Evolutionary conservation across 164 flowering plant species (phyloP).

Genomic region (Aristolochia contorta): DNA sequence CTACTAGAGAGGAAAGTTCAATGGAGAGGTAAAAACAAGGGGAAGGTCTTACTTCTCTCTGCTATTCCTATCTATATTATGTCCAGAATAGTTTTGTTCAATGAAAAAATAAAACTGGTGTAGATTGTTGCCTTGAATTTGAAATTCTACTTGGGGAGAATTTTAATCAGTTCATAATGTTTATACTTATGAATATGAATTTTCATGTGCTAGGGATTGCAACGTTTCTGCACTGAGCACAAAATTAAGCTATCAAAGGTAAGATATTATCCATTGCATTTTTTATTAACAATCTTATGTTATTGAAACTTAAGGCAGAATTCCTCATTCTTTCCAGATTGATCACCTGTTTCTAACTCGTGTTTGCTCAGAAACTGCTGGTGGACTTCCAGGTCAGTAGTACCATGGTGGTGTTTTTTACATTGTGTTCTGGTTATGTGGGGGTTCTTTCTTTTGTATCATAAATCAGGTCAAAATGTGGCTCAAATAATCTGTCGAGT

Average conservation of each 20-base stretch:
- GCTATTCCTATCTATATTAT: no score
- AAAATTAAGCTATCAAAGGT: slow-evolving; percentile 93
- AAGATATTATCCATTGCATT: neutral
- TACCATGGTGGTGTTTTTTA: slow-evolving; percentile 1
- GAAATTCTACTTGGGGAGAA: no score
- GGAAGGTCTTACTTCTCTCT: no score
- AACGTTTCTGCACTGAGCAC: slow-evolving; percentile 93
- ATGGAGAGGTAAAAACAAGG: no score
- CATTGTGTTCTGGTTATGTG: neutral
- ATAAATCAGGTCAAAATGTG: no score
- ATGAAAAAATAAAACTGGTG: no score
- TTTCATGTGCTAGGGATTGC: slow-evolving; percentile 64
- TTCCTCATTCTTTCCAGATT: slow-evolving; percentile 40
- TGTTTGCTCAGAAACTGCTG: slow-evolving; percentile 98
- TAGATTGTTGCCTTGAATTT: no score
- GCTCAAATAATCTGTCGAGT: neutral
- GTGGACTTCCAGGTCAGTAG: slow-evolving; percentile 95
- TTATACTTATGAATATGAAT: neutral
- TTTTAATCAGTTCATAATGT: no score
- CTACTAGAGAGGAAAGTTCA: no score
- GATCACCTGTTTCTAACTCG: slow-evolving; percentile 96
- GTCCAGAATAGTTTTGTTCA: no score
- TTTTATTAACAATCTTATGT: neutral
- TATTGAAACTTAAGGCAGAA: neutral
- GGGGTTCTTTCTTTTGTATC: no score